Base-by-base conservation (phyloP, 257 asterid species). In the Solanum arcanum region DNA sequence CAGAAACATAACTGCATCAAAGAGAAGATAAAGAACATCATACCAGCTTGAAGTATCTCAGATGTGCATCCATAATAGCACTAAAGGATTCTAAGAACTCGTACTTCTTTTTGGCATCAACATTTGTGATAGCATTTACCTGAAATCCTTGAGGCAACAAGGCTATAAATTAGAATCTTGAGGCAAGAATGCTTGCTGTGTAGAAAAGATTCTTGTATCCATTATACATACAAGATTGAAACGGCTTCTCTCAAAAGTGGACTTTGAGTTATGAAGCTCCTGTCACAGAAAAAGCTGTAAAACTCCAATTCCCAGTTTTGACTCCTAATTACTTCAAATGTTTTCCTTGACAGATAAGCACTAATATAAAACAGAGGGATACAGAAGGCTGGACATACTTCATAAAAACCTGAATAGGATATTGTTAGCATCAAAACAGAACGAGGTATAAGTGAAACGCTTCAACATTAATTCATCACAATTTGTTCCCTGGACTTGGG, bases 61-160 rank as follows among this genome's bases (percentile, higher is more conserved):
- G 92, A 89, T 97, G 99, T 81, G 99, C 95, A 95, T 97, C 99
- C 99, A 97, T 97, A 90, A 97, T 93, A 83, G 99, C 99, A 88
- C 99, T 97, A 89, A 95, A 93, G 87, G 99, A 95, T 90, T 97
- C 99, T 90, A 97, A 87, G 93, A 97, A 97, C 94, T 94, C 98
- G 31, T 92, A 94, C 88, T 97, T 97, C 98, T 93, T 97, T 93
- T 95, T 97, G 77, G 96, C 96, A 88, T 97, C 99, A 88, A 95
- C 87, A 91, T 94, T 95, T 90, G 89, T 90, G 88, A 97, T 95
- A 86, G 98, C 95, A 92, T 92, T 91, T 77, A 94, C 99, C 99
- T 97, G 99, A 86, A 92, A 90, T 94, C 89, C 94, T 89, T 92
- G 89, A 88, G 87, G 88, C 91, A 86, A 84, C 86, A 88, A 86